Conservation (phyloP, 202 grass and related monocot genomes). For the Hordeum pubiflorum region DNA sequence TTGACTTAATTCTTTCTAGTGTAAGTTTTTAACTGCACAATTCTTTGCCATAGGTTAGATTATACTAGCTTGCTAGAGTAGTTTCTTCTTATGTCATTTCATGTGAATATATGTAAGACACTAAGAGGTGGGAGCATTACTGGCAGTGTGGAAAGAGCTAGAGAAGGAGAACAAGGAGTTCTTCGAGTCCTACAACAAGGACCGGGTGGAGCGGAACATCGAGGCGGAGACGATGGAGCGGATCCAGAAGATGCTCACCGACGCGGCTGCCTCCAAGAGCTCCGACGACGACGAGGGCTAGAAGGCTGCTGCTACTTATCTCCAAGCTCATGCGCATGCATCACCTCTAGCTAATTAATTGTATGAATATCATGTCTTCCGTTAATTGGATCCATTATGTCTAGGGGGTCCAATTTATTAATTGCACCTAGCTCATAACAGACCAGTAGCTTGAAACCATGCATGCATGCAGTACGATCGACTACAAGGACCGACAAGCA, state of each 20-base stretch:
- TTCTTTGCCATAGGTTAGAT: background rate
- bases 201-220: conserved; percentile 25
- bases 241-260: conserved; percentile 56
- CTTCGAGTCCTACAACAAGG: conserved; percentile 61
- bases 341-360: background rate
- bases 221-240: conserved; percentile 51
- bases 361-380: background rate
- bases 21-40: too few relatives aligned
- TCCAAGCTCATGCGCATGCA: background rate
- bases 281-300: conserved; percentile 37
- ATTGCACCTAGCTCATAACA: background rate
- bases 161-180: conserved; percentile 88
- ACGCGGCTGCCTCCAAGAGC: conserved; percentile 38
- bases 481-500: background rate
- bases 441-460: background rate
- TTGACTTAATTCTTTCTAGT: background rate
- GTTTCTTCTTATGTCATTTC: conserved; percentile 27
- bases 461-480: background rate
- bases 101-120: background rate
- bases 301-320: background rate
- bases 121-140: background rate
- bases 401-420: background rate
- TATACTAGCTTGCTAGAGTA: background rate
- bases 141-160: conserved; percentile 68
- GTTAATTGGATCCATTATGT: background rate